phyloP scores from a whole-genome alignment of 371 early-diverging fungal species.

The Actinomortierella wolfii region DNA sequence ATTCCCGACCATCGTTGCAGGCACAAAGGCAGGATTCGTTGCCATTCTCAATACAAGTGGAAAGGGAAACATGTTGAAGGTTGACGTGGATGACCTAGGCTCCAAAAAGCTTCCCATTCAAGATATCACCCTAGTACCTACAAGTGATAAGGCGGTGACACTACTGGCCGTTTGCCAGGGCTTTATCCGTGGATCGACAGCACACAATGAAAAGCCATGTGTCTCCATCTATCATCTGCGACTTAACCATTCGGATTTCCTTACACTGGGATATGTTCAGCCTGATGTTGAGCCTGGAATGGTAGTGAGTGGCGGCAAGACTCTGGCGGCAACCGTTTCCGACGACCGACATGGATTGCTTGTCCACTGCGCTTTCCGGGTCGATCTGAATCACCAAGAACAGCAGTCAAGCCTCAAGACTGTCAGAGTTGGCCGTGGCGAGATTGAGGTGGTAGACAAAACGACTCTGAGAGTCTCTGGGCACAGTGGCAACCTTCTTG shows the following conservation, averaged over 20 bases:
- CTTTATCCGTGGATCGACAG: constrained; percentile 2
- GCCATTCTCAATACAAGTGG: no score
- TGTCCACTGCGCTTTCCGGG: constrained; percentile 38
- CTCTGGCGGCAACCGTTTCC: constrained; percentile 29
- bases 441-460: constrained; percentile 28
- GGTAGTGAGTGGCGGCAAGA: constrained; percentile 23
- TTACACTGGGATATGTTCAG: constrained; percentile 29
- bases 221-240: constrained; percentile 44
- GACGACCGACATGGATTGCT: constrained; percentile 32
- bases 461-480: neutral
- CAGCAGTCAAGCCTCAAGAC: constrained; percentile 28
- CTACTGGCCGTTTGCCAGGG: constrained; percentile 37
- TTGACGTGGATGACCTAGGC: constrained; percentile 16
- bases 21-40: constrained; percentile 22
- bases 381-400: constrained; percentile 12
- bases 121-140: constrained; percentile 29
- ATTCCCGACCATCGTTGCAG: constrained; percentile 33
- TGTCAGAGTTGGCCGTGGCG: constrained; percentile 31
- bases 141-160: constrained; percentile 21
- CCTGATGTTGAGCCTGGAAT: constrained; percentile 32
- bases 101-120: constrained; percentile 33
- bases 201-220: constrained; percentile 19
- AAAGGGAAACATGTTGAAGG: no score
- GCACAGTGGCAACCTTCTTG: constrained; percentile 35
- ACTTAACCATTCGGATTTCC: constrained; percentile 27